These are phyloP conservation scores for Corrigiola litoralis DNA, from an alignment of 179 eudicot species.

Conservation along the genomic window DNA sequence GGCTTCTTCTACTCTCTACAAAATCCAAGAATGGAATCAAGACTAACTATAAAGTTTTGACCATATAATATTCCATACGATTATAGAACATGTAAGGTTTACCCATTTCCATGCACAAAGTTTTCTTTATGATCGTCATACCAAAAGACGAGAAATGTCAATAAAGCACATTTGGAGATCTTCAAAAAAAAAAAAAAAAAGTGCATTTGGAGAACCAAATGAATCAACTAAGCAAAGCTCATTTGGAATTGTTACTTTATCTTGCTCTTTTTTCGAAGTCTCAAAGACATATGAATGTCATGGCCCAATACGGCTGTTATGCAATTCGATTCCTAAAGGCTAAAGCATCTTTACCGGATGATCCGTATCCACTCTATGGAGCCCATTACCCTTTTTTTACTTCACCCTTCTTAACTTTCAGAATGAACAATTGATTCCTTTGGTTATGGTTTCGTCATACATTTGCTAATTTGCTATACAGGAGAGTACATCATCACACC, in stretches of 20 bases:
- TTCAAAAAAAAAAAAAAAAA: no score
- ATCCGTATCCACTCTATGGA: constrained; percentile 12
- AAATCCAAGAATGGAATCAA: background rate
- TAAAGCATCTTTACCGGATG: constrained; percentile 7
- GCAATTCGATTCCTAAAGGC: constrained; percentile 14
- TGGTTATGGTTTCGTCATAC: background rate
- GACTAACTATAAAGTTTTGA: background rate
- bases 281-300: constrained; percentile 9
- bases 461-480: no score
- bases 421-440: no score
- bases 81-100: constrained; percentile 2
- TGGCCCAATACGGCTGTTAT: constrained; percentile 17
- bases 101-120: constrained; percentile 7
- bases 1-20: background rate
- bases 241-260: background rate
- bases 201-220: constrained; percentile 4
- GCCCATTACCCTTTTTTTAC: background rate
- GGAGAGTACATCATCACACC: background rate
- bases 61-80: background rate
- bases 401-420: background rate
- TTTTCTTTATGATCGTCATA: constrained; percentile 8
- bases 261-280: background rate
- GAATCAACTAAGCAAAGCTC: constrained; percentile 6
- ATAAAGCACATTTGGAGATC: constrained; percentile 11
- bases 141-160: constrained; percentile 17